Base-by-base conservation (phyloP, 108 stramenopile species). In the Skeletonema potamos region DNA sequence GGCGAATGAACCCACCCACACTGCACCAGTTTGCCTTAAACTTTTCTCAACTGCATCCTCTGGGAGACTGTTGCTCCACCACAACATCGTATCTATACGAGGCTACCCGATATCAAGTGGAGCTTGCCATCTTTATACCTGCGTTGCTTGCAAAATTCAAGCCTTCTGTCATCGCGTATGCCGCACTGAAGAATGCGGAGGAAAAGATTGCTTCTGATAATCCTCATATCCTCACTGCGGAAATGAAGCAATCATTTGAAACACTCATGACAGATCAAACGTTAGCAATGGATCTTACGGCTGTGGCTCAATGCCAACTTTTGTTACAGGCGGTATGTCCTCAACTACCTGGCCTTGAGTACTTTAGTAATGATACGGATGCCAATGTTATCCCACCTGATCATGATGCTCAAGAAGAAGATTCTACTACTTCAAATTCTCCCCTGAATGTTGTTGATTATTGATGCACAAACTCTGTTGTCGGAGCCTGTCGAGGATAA, bases 71-170 rank as follows among this genome's bases (percentile, higher is more conserved):
- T 26, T 9, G 36, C 54, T 20, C 24, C 59, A 13, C 18, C 15
- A 11, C 41, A 32, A 18, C 27, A 36, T 36, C 63, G 54, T 61
- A 34, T 63, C n/a, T 72, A 2, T 56, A 62, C 37, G 71, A 72
- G 36, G 71, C 71, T 8, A 32, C 71, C 9, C 24, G 62, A 26
- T 63, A 56, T 56, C 71, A 72, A 56, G 29, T 62, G 43, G 71
- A 72, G 27, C 24, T 72, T 6, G 62, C 48, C 37, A 12, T 72
- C 5, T 72, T 72, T 27, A 15, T 62, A 28, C 71, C 71, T 6
- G 54, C 11, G 9, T n/a, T 63, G 26, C 54, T 72, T 1, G 44
- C 5, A n/a, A 48, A 54, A 37, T 63, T 59, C 34, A 63, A 27
- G 0, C 54, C 71, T 0, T 57, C 55, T n/a, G 34, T n/a, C 0